Evolutionary conservation across 345 rosid species (phyloP).

Genomic region (Geranium brycei): DNA sequence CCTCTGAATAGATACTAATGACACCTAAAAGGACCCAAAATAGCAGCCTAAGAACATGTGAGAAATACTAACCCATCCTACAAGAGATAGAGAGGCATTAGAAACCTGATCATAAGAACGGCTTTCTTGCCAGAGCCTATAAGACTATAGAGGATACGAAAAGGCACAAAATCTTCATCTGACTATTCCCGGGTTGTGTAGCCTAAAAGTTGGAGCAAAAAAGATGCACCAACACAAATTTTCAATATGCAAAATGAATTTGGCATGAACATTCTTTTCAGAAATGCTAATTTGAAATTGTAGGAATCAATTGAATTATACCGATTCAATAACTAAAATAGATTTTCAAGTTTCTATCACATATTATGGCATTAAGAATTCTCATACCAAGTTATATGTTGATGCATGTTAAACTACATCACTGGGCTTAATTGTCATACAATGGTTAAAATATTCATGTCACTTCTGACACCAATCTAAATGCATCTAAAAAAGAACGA

Average conservation of each 20-base stretch:
- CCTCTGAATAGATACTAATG: background rate
- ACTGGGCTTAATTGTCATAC: background rate
- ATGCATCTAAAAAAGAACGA: background rate
- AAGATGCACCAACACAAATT: background rate
- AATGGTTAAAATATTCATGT: background rate
- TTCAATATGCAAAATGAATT: background rate
- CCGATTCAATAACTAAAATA: background rate
- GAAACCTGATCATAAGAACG: background rate
- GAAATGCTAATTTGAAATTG: background rate
- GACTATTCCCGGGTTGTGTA: background rate
- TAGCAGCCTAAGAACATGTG: background rate
- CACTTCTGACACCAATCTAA: background rate
- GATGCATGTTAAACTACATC: background rate
- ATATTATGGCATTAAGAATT: background rate
- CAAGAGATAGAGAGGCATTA: background rate
- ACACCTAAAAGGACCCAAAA: background rate
- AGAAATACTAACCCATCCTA: background rate
- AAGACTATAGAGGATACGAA: background rate
- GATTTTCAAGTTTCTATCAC: background rate
- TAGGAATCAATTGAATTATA: too few relatives aligned
- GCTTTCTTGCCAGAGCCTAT: background rate
- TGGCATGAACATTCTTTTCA: background rate
- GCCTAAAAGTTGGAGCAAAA: background rate
- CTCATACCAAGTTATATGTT: background rate
- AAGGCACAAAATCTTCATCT: too few relatives aligned